phyloP scores from a whole-genome alignment of 2,329 filamentous ascomycete genomes.

The Colletotrichum aenigma region DNA sequence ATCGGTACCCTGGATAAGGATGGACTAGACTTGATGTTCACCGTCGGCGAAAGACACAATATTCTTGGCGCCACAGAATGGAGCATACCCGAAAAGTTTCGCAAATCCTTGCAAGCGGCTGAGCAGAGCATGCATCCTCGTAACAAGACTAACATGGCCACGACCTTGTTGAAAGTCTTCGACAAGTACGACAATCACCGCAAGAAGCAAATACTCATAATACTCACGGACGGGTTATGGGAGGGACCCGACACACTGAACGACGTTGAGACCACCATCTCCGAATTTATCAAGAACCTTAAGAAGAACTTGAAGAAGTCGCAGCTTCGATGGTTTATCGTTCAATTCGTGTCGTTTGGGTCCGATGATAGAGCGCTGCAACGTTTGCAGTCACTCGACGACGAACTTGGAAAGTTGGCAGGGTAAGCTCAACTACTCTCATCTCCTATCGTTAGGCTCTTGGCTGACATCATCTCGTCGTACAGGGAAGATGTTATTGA shows the following conservation, averaged over 20 bases:
- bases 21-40: background rate
- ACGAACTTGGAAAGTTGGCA: too few species aligned
- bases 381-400: too few species aligned
- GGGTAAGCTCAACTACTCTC: too few species aligned
- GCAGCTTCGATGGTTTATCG: background rate
- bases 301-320: background rate
- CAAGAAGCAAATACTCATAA: background rate
- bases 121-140: too few species aligned
- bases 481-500: too few species aligned
- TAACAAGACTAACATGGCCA: background rate
- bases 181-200: background rate
- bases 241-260: background rate
- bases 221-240: background rate
- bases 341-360: background rate
- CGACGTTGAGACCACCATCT: background rate
- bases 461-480: too few species aligned
- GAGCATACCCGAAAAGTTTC: too few species aligned
- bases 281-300: background rate
- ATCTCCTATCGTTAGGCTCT: too few species aligned
- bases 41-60: too few species aligned
- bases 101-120: too few species aligned
- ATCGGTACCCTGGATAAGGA: background rate
- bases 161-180: background rate
- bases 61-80: too few species aligned
- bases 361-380: too few species aligned